Percentiles rank a stretch among this genome's conserved stretches.
Conservation (phyloP, 805 yeast genomes). For the Zygoascus tannicola region DNA sequence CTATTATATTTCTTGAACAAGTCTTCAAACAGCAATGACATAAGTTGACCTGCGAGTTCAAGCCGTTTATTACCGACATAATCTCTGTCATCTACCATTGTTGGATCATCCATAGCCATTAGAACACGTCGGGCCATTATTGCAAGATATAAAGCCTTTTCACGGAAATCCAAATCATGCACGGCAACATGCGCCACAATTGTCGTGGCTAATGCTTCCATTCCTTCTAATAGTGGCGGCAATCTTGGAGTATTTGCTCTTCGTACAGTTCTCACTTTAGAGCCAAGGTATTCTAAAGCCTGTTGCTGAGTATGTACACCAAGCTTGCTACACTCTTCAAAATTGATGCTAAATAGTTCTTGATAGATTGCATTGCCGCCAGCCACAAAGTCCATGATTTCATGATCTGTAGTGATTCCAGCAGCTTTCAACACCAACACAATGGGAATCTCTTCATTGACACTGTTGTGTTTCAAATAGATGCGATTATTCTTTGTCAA, state of each 20-base stretch:
- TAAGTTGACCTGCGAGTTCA: constrained; percentile 94
- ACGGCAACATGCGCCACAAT: constrained; percentile 92
- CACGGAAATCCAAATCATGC: constrained; percentile 75
- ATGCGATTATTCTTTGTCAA: constrained; percentile 84
- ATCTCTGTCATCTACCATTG: constrained; percentile 96
- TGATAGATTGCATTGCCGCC: constrained; percentile 84
- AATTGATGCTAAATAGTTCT: constrained; percentile 83
- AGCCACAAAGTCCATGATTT: constrained; percentile 88
- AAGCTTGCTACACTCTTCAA: constrained; percentile 83
- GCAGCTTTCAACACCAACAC: constrained; percentile 91
- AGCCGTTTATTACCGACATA: constrained; percentile 96
- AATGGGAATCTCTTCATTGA: constrained; percentile 90
- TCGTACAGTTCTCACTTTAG: constrained; percentile 85
- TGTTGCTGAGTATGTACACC: constrained; percentile 88
- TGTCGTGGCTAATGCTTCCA: constrained; percentile 84
- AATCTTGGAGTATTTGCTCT: constrained; percentile 76
- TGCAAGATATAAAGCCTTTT: constrained; percentile 88
- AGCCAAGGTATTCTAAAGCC: constrained; percentile 85
- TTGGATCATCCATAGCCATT: constrained; percentile 90
- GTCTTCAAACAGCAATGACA: constrained; percentile 93
- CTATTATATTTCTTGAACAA: constrained; percentile 91
- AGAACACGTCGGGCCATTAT: constrained; percentile 94
- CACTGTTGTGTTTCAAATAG: constrained; percentile 89
- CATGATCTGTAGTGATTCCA: constrained; percentile 85
- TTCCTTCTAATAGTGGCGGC: constrained; percentile 80